Percentiles rank a stretch among this genome's conserved stretches.
phyloP scores from a whole-genome alignment of 495 filamentous ascomycete species.

The Penicillium antarcticum region DNA sequence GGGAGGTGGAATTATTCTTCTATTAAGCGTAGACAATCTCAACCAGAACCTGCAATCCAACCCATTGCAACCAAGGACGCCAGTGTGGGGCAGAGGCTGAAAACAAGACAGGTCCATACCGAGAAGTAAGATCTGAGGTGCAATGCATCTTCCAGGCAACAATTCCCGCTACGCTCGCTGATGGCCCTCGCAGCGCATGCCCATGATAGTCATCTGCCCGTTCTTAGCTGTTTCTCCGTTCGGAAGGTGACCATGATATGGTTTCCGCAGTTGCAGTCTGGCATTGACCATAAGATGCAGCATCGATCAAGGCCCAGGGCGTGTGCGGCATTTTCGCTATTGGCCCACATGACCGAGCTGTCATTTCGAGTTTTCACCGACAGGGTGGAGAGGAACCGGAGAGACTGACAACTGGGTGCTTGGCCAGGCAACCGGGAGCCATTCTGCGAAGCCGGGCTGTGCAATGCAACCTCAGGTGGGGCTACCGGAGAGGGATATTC shows the following conservation, averaged over 20 bases:
- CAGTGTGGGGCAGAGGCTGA: no score
- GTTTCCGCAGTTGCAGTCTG: not conserved
- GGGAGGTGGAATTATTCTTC: no score
- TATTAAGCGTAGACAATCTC: no score
- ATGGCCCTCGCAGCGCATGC: no score
- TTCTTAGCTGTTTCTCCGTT: no score
- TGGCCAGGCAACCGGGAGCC: not conserved
- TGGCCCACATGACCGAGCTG: not conserved
- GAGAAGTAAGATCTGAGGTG: no score
- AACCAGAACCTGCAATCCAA: no score
- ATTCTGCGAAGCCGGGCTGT: not conserved
- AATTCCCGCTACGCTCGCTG: no score
- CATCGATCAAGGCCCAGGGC: not conserved
- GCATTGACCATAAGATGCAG: not conserved
- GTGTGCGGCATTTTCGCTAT: conserved; percentile 9
- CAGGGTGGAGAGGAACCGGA: conserved; percentile 1
- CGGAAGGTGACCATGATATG: not conserved
- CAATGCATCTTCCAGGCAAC: conserved; percentile 20
- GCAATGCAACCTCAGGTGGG: not conserved
- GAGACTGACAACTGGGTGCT: not conserved
- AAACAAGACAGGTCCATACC: no score
- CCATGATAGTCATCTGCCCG: no score
- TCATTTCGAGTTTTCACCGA: not conserved
- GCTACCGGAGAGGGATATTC: not conserved
- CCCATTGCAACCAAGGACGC: no score